phyloP scores from a whole-genome alignment of 139 green algal genomes.

The Auxenochlorella pyrenoidosa region DNA sequence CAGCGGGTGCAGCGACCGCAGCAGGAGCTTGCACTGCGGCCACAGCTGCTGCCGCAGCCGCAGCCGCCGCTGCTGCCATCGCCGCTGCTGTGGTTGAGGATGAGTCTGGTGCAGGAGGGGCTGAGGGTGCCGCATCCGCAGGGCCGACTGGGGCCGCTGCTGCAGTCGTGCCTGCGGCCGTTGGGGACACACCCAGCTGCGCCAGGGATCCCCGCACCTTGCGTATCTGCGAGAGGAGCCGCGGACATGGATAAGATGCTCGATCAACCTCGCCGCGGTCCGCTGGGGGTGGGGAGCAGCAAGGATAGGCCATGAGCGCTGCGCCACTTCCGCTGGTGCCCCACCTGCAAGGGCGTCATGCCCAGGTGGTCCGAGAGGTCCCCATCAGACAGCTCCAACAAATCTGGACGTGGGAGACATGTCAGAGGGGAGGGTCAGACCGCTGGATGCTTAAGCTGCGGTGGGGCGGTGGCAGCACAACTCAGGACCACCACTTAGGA shows the following conservation, averaged over 20 bases:
- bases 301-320: too few species aligned
- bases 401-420: neutral
- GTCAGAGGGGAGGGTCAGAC: neutral
- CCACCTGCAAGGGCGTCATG: conserved; percentile 4
- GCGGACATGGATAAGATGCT: too few species aligned
- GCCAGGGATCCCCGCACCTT: neutral
- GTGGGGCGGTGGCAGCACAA: neutral
- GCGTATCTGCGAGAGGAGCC: too few species aligned
- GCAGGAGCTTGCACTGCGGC: neutral
- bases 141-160: neutral
- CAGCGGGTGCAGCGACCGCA: neutral
- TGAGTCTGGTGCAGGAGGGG: neutral
- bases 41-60: neutral
- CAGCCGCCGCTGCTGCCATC: neutral
- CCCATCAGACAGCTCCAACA: neutral
- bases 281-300: too few species aligned
- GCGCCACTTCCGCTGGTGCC: neutral
- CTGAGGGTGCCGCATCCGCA: neutral
- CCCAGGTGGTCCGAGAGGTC: neutral
- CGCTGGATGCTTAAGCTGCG: too few species aligned
- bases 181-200: neutral
- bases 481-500: too few species aligned
- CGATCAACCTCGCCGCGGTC: too few species aligned
- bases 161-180: neutral
- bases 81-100: neutral